phyloP scores from a whole-genome alignment of 306 rosid species.

The Malus sylvestris region DNA sequence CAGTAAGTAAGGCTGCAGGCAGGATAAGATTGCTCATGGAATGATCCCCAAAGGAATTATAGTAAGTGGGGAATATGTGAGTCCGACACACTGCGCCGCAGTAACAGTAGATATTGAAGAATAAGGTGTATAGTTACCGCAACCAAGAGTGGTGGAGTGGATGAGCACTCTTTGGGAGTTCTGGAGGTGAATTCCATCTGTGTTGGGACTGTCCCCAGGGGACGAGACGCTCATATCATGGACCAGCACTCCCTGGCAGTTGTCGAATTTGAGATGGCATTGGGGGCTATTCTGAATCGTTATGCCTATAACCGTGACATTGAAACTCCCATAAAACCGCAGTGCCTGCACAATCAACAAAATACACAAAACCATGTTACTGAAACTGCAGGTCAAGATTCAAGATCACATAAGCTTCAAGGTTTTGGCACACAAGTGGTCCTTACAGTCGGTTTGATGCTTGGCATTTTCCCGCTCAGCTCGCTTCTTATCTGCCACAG shows the following conservation, averaged over 20 bases:
- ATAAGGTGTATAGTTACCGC: conserved; percentile 51
- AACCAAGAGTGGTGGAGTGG: conserved; percentile 54
- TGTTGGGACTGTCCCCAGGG: conserved; percentile 84
- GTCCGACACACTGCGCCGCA: neutral
- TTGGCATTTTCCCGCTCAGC: conserved; percentile 66
- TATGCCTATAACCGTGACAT: conserved; percentile 80
- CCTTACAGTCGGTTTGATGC: conserved; percentile 88
- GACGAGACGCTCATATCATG: conserved; percentile 67
- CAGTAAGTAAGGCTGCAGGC: neutral
- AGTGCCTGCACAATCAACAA: conserved; percentile 56
- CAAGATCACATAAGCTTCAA: neutral
- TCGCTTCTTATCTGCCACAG: conserved; percentile 50
- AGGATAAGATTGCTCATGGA: conserved; percentile 30
- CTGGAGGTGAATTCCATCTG: conserved; percentile 97
- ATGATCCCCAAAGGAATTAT: neutral
- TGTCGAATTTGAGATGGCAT: conserved; percentile 93
- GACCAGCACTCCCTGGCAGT: conserved; percentile 75
- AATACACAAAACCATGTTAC: conserved; percentile 26
- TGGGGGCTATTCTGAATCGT: conserved; percentile 87
- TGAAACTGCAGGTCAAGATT: neutral
- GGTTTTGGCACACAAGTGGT: conserved; percentile 12
- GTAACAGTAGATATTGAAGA: neutral
- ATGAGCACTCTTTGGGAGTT: conserved; percentile 78
- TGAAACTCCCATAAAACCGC: conserved; percentile 81
- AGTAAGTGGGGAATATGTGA: neutral